Base-by-base conservation (phyloP, 768 basidiomycete genomes). In the Tricholoma matsutake region DNA sequence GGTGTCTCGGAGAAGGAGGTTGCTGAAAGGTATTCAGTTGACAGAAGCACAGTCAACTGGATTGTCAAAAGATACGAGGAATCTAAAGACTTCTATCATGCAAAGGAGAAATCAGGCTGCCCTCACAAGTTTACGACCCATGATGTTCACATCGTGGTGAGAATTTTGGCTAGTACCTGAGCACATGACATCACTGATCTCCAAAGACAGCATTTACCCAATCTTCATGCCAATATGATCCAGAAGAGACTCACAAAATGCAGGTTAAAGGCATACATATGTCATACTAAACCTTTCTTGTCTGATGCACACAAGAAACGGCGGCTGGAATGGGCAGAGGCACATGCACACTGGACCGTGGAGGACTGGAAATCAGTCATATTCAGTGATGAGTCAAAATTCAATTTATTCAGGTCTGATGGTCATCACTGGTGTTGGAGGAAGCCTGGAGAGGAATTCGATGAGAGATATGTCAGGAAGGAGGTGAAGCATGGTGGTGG, bases 401-500 rank as follows among this genome's bases (percentile, higher is more conserved):
- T 73, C 64, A 68, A 67, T 37, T 39, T 71, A 1, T 69, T 75
- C 63, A 68, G 69, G 13, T 75, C 72, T 7, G 71, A 76, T 72
- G 74, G 76, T 4, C 22, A 62, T 7, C 18, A 68, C 58, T 78
- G 64, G 59, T 71, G 68, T 59, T 70, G 73, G 67, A 71, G 68
- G 62, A 62, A 56, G 57, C 66, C 64, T 13, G 71, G 70, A n/a
- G 60, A 76, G 55, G 62, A 22, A 2, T 66, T 72, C 9, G 62
- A 72, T 56, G 62, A 56, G 1, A 10, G 58, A 11, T 65, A 63
- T 60, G 67, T 63, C 2, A 65, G 68, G 61, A 71, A 73, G 58
- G 69, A 60, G 32, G 63, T 75, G 25, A 78, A 78, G 62, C 73
- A 73, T 62, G 73, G 76, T 18, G 71, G 75, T 20, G 73, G 76